Percentiles rank a stretch among this genome's conserved stretches.
Evolutionary conservation across 164 flowering plant species (phyloP).

Genomic region (Dillenia suffruticosa): DNA sequence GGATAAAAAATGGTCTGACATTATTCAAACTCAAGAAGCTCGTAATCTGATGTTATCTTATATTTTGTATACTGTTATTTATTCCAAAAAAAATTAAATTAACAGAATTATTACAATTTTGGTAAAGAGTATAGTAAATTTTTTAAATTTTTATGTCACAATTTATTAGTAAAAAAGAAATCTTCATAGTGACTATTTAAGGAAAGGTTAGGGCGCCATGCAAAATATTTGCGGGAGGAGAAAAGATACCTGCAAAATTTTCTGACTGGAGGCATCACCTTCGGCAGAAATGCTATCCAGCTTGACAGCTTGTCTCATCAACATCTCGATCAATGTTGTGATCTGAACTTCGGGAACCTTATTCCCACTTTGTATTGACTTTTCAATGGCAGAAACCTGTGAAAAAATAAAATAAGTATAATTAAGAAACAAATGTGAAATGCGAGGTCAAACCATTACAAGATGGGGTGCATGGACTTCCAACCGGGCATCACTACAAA

Average conservation of each 20-base stretch:
- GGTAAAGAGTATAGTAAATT: too few species aligned
- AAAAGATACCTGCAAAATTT: constrained; percentile 42
- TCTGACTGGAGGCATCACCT: constrained; percentile 48
- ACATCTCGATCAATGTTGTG: constrained; percentile 66
- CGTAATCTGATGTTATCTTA: too few species aligned
- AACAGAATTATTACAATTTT: too few species aligned
- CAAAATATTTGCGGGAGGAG: background rate
- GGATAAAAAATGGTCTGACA: too few species aligned
- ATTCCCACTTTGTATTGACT: constrained; percentile 41
- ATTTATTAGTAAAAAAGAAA: background rate
- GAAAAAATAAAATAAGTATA: background rate
- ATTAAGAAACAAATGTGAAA: background rate
- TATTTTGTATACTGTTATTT: too few species aligned
- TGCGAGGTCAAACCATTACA: too few species aligned
- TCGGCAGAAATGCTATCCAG: constrained; percentile 46
- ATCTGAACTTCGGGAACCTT: constrained; percentile 69
- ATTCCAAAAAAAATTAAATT: too few species aligned
- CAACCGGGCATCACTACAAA: too few species aligned
- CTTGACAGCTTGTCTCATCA: constrained; percentile 69
- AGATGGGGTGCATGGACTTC: too few species aligned
- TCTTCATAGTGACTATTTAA: background rate
- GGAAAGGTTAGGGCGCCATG: background rate
- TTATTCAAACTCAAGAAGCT: too few species aligned
- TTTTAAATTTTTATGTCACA: too few species aligned
- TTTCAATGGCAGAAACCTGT: constrained; percentile 56